Evolutionary conservation across 129 eudicot genomes (phyloP).

Genomic region (Centaurea solstitialis): DNA sequence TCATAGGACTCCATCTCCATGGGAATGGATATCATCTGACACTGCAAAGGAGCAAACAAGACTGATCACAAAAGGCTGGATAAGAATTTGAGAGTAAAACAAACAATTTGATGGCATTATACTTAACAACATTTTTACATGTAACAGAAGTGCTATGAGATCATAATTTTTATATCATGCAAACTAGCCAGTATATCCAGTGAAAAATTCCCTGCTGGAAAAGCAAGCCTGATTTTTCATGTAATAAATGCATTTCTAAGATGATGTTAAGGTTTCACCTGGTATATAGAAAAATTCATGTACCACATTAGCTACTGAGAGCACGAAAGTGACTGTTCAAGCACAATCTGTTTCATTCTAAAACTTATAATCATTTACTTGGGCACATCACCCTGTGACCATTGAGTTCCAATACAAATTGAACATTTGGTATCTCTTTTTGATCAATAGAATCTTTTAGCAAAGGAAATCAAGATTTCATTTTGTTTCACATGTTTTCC

Average conservation of each 20-base stretch:
- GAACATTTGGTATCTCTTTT: neutral
- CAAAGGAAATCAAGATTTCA: neutral
- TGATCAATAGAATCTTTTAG: neutral
- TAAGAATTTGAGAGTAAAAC: neutral
- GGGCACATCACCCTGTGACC: neutral
- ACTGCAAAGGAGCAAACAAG: conserved; percentile 26
- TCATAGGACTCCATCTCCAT: neutral
- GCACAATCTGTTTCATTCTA: neutral
- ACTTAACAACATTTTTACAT: neutral
- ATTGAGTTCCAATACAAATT: neutral
- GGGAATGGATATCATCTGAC: conserved; percentile 14
- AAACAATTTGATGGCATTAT: neutral
- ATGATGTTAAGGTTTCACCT: neutral
- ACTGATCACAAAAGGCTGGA: neutral
- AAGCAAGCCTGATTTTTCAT: neutral
- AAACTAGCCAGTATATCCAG: neutral
- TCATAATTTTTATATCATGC: neutral
- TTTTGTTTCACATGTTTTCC: neutral
- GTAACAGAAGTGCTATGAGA: neutral
- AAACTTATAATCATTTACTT: neutral
- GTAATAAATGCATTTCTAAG: neutral
- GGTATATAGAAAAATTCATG: neutral
- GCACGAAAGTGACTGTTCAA: neutral
- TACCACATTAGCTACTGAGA: neutral
- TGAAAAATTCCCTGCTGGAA: neutral